Evolutionary conservation across 768 basidiomycete genomes (phyloP).

Genomic region (Leccinellum luteum): DNA sequence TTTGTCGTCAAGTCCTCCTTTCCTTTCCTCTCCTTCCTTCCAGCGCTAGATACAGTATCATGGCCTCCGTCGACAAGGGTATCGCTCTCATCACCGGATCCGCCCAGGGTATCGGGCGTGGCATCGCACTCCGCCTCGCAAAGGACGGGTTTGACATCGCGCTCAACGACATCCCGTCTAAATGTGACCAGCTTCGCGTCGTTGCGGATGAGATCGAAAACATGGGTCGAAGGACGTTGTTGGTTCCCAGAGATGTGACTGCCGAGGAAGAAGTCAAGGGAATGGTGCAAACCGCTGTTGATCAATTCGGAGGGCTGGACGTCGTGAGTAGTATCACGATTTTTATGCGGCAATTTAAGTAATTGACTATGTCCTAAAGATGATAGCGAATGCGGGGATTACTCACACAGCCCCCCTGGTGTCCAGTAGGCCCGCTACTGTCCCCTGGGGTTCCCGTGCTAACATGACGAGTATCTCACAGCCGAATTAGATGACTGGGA

Average conservation of each 20-base stretch:
- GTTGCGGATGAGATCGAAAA: conserved; percentile 8
- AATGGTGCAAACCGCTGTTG: neutral
- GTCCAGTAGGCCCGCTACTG: neutral
- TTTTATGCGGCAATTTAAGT: neutral
- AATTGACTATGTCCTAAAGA: neutral
- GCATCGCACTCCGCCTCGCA: conserved; percentile 14
- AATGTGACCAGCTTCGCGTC: conserved; percentile 2
- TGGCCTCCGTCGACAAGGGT: conserved; percentile 9
- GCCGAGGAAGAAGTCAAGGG: conserved; percentile 2
- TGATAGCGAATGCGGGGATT: conserved; percentile 15
- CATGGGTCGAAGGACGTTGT: conserved; percentile 6
- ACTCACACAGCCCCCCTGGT: neutral
- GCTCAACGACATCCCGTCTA: conserved; percentile 26
- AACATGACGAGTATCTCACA: neutral
- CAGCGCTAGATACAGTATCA: neutral
- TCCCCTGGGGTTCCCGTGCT: neutral
- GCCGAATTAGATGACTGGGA: neutral
- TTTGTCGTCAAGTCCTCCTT: no score
- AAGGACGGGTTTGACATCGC: conserved; percentile 25
- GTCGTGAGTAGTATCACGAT: neutral
- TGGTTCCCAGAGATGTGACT: conserved; percentile 13
- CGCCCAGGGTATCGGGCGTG: conserved; percentile 26
- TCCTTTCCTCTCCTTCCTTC: neutral
- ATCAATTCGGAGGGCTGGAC: neutral
- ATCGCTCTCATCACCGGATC: conserved; percentile 30